Evolutionary conservation across 768 basidiomycete genomes (phyloP), one percentile per base, ranked within the genome.

Genomic region (Crucibulum laeve): DNA sequence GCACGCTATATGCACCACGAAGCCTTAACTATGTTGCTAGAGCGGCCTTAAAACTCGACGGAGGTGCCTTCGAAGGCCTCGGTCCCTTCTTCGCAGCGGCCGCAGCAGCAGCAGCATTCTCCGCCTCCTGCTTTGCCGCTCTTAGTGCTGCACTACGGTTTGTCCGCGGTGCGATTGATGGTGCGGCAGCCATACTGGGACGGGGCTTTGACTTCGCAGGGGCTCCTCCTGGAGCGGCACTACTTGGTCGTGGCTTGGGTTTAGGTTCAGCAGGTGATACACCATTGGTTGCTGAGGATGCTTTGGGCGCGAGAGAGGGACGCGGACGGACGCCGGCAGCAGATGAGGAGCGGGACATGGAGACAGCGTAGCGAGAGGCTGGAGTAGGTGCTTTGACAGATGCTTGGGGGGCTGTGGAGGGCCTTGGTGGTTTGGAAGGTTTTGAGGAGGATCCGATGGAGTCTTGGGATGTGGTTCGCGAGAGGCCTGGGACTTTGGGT

Each of bases 131-230:
- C 68, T 89, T 89, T 48, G 82, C 83, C 8, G 71, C 77, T 18
- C 88, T 72, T 42, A 91, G 59, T 4, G 78, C 64, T 2, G 90
- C 87, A 52, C 83, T 89, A 59, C 74, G 80, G 61, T 92, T 92
- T 48, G 70, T 76, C 42, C 85, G 71, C 5, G 89, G 90, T 6
- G 62, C 60, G 46, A 90, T 86, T 3, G 72, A 68, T 1, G 89
- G 87, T 1, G 72, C 69, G 40, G 65, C 67, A 34, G 71, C 53
- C 48, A 77, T 56, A 53, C 82, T 83, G 55, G 76, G 74, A 36
- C 67, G 65, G 1, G 67, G 63, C 38, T 67, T 71, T 5, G 54
- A 53, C 4, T 47, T 52, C 11, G 49, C 46, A 21, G 53, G 40
- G 17, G 55, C 33, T 17, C 53, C 26, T 15, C 15, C 28, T 10